These are phyloP conservation scores for Lanzia echinophila DNA, from an alignment of 2,329 filamentous ascomycete genomes.

Conservation along the genomic window DNA sequence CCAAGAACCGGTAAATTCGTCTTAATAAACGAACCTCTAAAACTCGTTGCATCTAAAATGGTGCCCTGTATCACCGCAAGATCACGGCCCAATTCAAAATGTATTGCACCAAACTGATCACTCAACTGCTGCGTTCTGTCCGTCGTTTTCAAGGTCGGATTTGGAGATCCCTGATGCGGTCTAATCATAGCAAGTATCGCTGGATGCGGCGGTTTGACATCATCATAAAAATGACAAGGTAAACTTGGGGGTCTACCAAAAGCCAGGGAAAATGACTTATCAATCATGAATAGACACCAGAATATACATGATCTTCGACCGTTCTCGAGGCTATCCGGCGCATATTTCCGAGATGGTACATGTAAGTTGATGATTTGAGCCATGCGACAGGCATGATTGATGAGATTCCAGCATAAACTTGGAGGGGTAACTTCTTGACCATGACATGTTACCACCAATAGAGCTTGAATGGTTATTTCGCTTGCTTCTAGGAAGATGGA, in stretches of 20 bases:
- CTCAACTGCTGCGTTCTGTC: not conserved
- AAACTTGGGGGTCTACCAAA: slow-evolving; percentile 13
- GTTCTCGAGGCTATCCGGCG: slow-evolving; percentile 2
- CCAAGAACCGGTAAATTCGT: too few species aligned
- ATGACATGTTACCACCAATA: slow-evolving; percentile 11
- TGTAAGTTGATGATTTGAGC: slow-evolving; percentile 13
- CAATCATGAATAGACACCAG: slow-evolving; percentile 14
- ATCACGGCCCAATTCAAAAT: slow-evolving; percentile 7
- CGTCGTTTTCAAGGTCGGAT: too few species aligned
- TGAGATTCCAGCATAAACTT: slow-evolving; percentile 14
- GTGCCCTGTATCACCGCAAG: slow-evolving; percentile 10
- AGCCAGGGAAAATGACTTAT: slow-evolving; percentile 13
- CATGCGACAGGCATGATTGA: slow-evolving; percentile 15
- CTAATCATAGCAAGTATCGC: slow-evolving; percentile 4
- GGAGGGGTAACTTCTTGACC: slow-evolving; percentile 13
- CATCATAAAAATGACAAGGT: slow-evolving; percentile 9
- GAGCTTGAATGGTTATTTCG: slow-evolving; percentile 12
- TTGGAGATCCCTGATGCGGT: not conserved
- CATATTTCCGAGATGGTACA: not conserved
- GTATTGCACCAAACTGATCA: slow-evolving; percentile 7
- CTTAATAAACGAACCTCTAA: too few species aligned
- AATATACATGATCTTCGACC: slow-evolving; percentile 12
- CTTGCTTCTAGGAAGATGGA: slow-evolving; percentile 14
- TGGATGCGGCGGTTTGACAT: slow-evolving; percentile 8
- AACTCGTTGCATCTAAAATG: slow-evolving; percentile 4